Evolutionary conservation across 2,329 filamentous ascomycete species (phyloP).

Genomic region (Monilinia vaccinii-corymbosi): DNA sequence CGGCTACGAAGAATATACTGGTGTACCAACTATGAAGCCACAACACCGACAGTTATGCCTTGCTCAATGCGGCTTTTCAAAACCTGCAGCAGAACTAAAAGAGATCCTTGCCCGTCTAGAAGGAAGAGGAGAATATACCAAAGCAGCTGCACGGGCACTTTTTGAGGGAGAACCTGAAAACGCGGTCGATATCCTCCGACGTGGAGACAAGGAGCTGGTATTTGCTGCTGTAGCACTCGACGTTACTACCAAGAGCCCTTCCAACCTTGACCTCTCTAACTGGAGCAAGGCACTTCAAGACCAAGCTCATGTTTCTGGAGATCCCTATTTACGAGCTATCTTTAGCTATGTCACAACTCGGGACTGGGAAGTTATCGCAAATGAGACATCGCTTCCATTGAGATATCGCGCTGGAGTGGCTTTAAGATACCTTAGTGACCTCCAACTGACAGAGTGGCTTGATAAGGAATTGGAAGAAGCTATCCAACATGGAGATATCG

Average conservation of each 20-base stretch:
- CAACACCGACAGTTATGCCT: constrained; percentile 68
- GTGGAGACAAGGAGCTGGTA: constrained; percentile 57
- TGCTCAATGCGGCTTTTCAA: constrained; percentile 64
- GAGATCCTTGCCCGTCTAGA: constrained; percentile 37
- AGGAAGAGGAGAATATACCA: constrained; percentile 51
- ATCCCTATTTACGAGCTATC: constrained; percentile 72
- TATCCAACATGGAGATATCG: constrained; percentile 59
- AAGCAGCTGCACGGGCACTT: constrained; percentile 66
- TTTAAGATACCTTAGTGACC: constrained; percentile 54
- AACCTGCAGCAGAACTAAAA: constrained; percentile 40
- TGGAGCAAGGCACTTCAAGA: constrained; percentile 26
- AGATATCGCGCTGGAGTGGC: constrained; percentile 68
- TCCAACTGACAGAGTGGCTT: constrained; percentile 58
- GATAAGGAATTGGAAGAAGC: constrained; percentile 52
- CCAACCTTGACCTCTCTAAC: constrained; percentile 28
- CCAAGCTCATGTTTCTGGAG: constrained; percentile 43
- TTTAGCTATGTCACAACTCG: constrained; percentile 69
- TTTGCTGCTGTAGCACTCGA: constrained; percentile 62
- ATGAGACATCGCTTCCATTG: constrained; percentile 64
- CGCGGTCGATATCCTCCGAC: constrained; percentile 61
- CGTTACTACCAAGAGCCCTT: constrained; percentile 45
- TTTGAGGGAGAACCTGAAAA: constrained; percentile 62
- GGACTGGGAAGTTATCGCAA: constrained; percentile 65
- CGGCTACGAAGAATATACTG: constrained; percentile 53
- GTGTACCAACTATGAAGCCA: constrained; percentile 53